Percentiles rank a stretch among this genome's conserved stretches.
These are phyloP conservation scores for Talaromyces piceae DNA, from an alignment of 2,329 filamentous ascomycete species.

Conservation along the genomic window DNA sequence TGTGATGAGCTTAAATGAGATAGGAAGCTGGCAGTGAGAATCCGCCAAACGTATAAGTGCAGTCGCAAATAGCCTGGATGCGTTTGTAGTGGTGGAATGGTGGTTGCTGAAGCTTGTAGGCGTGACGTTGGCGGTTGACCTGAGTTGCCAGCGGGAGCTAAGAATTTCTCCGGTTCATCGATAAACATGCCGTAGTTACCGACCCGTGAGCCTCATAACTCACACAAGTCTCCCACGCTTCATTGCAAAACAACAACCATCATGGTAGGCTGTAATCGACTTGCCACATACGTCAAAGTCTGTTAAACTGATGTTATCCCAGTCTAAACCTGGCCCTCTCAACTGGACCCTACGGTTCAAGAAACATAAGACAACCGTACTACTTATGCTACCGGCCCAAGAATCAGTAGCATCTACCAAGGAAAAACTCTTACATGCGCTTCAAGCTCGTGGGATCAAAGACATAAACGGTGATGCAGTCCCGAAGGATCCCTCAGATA, in stretches of 20 bases:
- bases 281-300: background rate
- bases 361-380: constrained; percentile 62
- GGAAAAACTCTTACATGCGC: constrained; percentile 49
- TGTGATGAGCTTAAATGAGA: background rate
- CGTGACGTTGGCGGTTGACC: background rate
- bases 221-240: background rate
- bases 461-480: constrained; percentile 32
- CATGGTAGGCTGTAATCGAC: constrained; percentile 11
- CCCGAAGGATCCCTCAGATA: constrained; percentile 33
- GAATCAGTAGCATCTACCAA: constrained; percentile 53
- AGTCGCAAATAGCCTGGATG: background rate
- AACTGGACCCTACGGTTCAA: constrained; percentile 64
- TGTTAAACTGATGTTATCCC: background rate
- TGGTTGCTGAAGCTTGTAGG: background rate
- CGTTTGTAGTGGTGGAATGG: background rate
- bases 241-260: constrained; percentile 3
- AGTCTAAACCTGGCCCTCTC: constrained; percentile 34
- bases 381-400: constrained; percentile 56
- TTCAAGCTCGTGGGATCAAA: constrained; percentile 40
- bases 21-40: too few relatives aligned
- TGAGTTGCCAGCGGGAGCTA: background rate
- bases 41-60: background rate
- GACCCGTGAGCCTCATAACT: background rate
- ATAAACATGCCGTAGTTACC: background rate
- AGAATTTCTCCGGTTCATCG: constrained; percentile 1